Evolutionary conservation across 2,329 filamentous ascomycete genomes (phyloP).

Genomic region (Ceratocystis ficicola): DNA sequence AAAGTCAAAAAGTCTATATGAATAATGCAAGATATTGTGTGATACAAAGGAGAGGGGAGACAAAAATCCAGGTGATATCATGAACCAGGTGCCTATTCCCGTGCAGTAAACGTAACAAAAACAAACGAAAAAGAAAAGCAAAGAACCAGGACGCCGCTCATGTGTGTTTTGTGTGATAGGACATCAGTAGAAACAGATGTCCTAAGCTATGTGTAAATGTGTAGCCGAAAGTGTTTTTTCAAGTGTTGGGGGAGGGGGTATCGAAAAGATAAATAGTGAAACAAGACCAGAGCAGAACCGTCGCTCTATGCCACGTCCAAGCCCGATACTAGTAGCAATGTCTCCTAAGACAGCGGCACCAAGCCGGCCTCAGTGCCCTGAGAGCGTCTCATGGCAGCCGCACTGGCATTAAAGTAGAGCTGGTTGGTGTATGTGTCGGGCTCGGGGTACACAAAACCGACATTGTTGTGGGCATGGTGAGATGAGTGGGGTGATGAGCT

Average conservation of each 20-base stretch:
- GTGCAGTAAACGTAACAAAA: neutral
- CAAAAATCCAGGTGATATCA: neutral
- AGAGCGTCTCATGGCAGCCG: constrained; percentile 35
- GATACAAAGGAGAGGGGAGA: neutral
- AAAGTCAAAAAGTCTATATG: neutral
- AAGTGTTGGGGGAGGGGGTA: neutral
- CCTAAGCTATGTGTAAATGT: too few relatives aligned
- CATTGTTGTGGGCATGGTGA: constrained; percentile 36
- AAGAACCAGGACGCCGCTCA: constrained; percentile 1
- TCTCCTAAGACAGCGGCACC: constrained; percentile 26
- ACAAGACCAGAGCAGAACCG: neutral
- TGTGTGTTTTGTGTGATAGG: constrained; percentile 2
- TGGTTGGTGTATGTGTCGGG: constrained; percentile 60
- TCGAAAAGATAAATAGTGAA: neutral
- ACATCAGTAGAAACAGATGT: constrained; percentile 1
- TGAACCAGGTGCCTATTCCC: neutral
- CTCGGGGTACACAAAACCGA: constrained; percentile 64
- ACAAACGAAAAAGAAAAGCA: neutral
- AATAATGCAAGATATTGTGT: neutral
- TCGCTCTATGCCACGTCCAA: too few relatives aligned
- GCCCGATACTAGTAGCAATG: neutral
- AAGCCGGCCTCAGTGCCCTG: constrained; percentile 45
- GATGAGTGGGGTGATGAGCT: constrained; percentile 38
- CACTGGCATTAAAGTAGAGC: constrained; percentile 52
- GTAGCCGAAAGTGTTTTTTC: neutral